Conservation (phyloP, 352 stramenopile species). For the Globisporangium alternatum region DNA sequence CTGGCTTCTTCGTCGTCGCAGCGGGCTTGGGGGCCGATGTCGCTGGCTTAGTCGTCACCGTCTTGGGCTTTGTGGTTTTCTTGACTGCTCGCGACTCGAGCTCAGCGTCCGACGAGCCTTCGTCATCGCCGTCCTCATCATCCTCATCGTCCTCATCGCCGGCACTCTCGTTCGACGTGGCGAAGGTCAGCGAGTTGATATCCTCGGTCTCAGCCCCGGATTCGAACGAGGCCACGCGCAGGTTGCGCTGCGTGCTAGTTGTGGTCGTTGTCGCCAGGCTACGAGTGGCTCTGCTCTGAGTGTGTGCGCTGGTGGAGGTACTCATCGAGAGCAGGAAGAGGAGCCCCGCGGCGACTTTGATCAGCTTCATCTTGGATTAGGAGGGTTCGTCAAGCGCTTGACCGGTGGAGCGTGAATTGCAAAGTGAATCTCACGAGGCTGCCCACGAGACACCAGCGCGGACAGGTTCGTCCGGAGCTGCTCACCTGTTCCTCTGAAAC, state of each 20-base stretch:
- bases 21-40: background rate
- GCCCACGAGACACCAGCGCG: background rate
- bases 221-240: background rate
- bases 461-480: background rate
- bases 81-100: background rate
- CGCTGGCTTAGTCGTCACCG: background rate
- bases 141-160: background rate
- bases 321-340: background rate
- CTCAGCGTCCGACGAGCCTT: background rate
- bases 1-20: background rate
- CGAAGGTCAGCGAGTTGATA: background rate
- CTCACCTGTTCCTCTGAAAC: background rate
- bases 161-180: background rate
- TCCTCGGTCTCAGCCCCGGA: background rate
- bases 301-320: background rate
- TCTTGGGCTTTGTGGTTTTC: background rate
- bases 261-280: background rate
- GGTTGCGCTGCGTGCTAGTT: background rate
- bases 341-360: slow-evolving; percentile 2
- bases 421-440: background rate
- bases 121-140: background rate
- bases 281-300: background rate
- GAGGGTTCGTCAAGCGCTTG: background rate
- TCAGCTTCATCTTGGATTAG: background rate
- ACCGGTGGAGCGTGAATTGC: background rate